Conservation (phyloP, 345 rosid genomes). For the Brassica cretica region DNA sequence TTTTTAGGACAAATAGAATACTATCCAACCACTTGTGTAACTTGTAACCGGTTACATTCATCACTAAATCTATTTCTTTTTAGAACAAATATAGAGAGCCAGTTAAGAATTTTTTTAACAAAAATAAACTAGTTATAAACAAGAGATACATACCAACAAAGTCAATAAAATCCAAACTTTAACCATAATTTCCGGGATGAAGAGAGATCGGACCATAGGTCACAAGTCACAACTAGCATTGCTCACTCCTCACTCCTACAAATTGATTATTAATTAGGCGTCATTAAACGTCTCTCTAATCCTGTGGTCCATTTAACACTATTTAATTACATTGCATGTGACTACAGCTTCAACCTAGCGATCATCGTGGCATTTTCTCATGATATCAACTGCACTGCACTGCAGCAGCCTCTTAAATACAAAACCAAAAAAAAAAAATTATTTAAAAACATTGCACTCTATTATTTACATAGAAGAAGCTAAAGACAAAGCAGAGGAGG, state of each 20-base stretch:
- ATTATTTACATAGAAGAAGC: slow-evolving; percentile 26
- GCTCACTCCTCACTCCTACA: slow-evolving; percentile 32
- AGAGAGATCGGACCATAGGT: slow-evolving; percentile 23
- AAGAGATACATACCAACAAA: background rate
- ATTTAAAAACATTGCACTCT: slow-evolving; percentile 18
- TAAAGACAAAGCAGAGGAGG: slow-evolving; percentile 4
- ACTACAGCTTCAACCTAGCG: slow-evolving; percentile 41
- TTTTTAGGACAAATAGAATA: too few relatives aligned
- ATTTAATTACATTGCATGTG: slow-evolving; percentile 39
- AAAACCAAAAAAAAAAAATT: background rate
- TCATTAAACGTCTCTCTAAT: slow-evolving; percentile 24
- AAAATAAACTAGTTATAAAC: background rate
- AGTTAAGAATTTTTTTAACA: background rate
- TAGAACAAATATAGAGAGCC: background rate
- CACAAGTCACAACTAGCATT: slow-evolving; percentile 31
- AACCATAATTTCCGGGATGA: slow-evolving; percentile 29
- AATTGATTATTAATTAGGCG: slow-evolving; percentile 4
- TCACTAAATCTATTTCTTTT: background rate
- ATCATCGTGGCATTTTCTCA: slow-evolving; percentile 38
- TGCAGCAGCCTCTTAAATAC: slow-evolving; percentile 22
- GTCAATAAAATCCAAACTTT: slow-evolving; percentile 15
- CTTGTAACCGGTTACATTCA: background rate
- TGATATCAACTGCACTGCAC: slow-evolving; percentile 38
- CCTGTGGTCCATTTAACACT: slow-evolving; percentile 16
- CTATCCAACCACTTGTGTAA: background rate